These are phyloP conservation scores for Dacryopinax spathularia DNA, from an alignment of 768 basidiomycete species.

Conservation along the genomic window DNA sequence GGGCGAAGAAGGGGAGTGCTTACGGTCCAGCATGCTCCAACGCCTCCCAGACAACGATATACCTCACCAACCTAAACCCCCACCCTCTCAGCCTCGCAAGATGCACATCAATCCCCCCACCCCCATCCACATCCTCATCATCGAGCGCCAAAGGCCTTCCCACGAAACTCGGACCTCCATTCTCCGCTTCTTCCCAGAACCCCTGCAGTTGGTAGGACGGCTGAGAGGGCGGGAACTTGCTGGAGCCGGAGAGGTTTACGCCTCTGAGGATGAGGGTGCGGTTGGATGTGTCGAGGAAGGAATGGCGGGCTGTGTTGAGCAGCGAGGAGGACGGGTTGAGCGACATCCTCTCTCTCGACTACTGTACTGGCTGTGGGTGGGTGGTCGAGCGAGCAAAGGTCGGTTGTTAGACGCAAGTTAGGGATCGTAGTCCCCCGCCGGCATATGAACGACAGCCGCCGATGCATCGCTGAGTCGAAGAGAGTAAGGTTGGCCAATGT, in stretches of 20 bases:
- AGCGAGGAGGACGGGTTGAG: no score
- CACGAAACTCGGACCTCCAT: constrained; percentile 53
- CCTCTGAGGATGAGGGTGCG: constrained; percentile 76
- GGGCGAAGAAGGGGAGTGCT: constrained; percentile 29
- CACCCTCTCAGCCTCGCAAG: constrained; percentile 72
- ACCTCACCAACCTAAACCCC: constrained; percentile 83
- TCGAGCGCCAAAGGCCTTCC: constrained; percentile 71
- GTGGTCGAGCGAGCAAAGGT: no score
- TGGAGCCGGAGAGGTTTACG: constrained; percentile 84
- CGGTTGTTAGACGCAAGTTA: no score
- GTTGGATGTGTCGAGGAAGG: constrained; percentile 60
- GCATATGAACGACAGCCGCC: no score
- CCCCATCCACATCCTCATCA: constrained; percentile 65
- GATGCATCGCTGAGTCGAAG: no score
- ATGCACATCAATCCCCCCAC: no score
- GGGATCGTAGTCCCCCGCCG: no score
- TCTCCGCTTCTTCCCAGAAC: constrained; percentile 72
- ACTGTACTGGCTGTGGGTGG: no score
- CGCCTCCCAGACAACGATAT: constrained; percentile 85
- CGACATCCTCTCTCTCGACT: no score
- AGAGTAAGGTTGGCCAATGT: no score
- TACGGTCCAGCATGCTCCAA: constrained; percentile 91
- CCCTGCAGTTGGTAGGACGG: constrained; percentile 54
- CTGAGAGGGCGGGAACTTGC: constrained; percentile 64
- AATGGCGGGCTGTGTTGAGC: constrained; percentile 37